These are phyloP conservation scores for Penicillium palitans DNA, from an alignment of 2,329 filamentous ascomycete genomes.

Conservation along the genomic window DNA sequence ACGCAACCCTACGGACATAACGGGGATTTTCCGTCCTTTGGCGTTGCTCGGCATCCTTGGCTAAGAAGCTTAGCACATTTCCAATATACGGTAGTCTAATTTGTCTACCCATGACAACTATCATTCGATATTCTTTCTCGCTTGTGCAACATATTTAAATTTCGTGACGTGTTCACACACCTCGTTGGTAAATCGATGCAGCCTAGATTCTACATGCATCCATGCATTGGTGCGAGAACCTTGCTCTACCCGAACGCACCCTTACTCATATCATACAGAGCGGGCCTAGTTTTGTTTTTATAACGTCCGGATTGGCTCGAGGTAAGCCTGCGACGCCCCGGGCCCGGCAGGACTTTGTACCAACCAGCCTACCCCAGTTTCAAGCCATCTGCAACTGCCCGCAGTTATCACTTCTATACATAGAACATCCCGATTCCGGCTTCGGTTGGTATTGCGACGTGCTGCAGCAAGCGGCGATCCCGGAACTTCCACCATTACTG, in stretches of 20 bases:
- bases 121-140: background rate
- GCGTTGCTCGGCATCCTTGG: background rate
- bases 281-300: background rate
- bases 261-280: background rate
- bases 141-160: background rate
- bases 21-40: background rate
- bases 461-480: background rate
- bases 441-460: background rate
- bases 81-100: background rate
- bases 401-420: background rate
- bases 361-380: background rate
- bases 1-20: background rate
- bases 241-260: background rate
- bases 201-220: background rate
- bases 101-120: too few species aligned
- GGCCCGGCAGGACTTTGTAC: background rate
- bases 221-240: background rate
- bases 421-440: background rate
- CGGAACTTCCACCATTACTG: too few species aligned
- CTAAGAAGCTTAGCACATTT: background rate
- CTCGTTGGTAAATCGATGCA: background rate
- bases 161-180: background rate
- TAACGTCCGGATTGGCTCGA: background rate
- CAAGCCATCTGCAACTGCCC: background rate
- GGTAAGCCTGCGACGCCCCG: background rate